A percentile compares a stretch with the other conserved stretches of the same genome.
Evolutionary conservation across 1,284 basidiomycete genomes (phyloP).

Genomic region (Boletellus deceptivus): DNA sequence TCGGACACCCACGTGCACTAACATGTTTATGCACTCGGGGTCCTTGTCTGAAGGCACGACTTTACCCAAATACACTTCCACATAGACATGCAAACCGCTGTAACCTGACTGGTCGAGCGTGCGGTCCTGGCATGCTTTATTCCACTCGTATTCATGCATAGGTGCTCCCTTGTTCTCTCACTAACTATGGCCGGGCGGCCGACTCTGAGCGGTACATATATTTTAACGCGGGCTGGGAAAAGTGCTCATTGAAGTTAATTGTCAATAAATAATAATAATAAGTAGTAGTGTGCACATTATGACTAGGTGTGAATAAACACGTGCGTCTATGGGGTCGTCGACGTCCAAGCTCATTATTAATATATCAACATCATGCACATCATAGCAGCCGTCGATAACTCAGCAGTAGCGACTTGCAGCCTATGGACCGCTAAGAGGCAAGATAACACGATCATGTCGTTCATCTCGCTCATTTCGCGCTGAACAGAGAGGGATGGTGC

Average conservation of each 20-base stretch:
- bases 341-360: background rate
- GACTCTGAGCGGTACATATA: background rate
- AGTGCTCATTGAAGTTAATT: too few species aligned
- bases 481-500: slow-evolving; percentile 12
- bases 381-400: background rate
- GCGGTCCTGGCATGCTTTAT: too few species aligned
- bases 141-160: too few species aligned
- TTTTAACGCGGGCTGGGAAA: background rate
- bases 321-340: too few species aligned
- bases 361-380: background rate
- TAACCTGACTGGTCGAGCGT: too few species aligned
- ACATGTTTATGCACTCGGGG: too few species aligned
- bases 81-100: too few species aligned
- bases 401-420: background rate
- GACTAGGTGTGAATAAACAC: background rate
- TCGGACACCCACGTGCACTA: too few species aligned
- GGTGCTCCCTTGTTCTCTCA: background rate
- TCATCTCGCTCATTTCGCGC: slow-evolving; percentile 10
- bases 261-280: too few species aligned
- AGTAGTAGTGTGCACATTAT: too few species aligned
- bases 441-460: slow-evolving; percentile 22
- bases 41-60: too few species aligned
- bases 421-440: slow-evolving; percentile 21
- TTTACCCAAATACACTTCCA: too few species aligned
- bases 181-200: background rate